These are phyloP conservation scores for Drechslerella coelobrocha DNA, from an alignment of 2,329 filamentous ascomycete genomes.

Conservation along the genomic window DNA sequence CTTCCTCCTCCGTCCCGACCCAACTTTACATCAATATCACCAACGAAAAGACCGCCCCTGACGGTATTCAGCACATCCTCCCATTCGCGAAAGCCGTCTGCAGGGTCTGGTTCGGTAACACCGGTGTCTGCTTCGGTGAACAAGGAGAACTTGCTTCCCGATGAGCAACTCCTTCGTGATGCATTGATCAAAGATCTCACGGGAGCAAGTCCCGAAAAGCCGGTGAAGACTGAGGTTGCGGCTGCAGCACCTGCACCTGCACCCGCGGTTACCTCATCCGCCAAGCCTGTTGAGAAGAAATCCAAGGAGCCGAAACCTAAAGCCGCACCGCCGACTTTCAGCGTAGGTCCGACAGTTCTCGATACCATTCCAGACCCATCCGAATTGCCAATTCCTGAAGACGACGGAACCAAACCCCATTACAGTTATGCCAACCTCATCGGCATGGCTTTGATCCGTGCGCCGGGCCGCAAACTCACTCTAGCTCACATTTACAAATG, in stretches of 20 bases:
- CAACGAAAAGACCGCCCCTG: conserved; percentile 44
- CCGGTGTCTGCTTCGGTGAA: conserved; percentile 45
- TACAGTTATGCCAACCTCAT: conserved; percentile 96
- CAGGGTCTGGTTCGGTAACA: conserved; percentile 23
- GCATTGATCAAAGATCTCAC: conserved; percentile 49
- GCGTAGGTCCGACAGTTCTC: conserved; percentile 47
- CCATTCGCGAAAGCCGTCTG: conserved; percentile 40
- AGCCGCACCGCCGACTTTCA: conserved; percentile 33
- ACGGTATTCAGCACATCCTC: conserved; percentile 47
- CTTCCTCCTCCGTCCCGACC: conserved; percentile 41
- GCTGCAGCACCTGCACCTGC: conserved; percentile 7
- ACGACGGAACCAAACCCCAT: conserved; percentile 86
- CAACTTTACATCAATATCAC: conserved; percentile 43
- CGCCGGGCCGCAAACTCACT: conserved; percentile 81
- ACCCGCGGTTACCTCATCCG: conserved; percentile 13
- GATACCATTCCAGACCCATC: conserved; percentile 71
- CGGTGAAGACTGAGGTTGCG: conserved; percentile 12
- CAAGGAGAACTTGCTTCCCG: conserved; percentile 48
- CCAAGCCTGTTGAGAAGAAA: conserved; percentile 43
- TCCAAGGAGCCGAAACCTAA: conserved; percentile 39
- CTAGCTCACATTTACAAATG: conserved; percentile 97
- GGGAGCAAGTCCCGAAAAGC: conserved; percentile 34
- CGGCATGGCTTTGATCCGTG: conserved; percentile 92
- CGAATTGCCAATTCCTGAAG: conserved; percentile 80
- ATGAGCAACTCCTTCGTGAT: conserved; percentile 47